These are phyloP conservation scores for Malus hybrid DNA, from an alignment of 331 rosid species.

Conservation along the genomic window DNA sequence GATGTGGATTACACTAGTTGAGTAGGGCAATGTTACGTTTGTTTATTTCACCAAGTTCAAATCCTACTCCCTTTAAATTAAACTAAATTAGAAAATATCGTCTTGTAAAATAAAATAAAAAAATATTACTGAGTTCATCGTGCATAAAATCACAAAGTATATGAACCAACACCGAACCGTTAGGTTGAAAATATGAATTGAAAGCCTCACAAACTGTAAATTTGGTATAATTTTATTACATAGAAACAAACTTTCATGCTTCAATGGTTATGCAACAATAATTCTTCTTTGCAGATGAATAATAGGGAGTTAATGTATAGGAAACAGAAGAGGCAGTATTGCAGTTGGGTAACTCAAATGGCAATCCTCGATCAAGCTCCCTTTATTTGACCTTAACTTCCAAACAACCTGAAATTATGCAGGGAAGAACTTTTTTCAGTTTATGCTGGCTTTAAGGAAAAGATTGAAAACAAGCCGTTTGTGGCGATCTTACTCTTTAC, in stretches of 20 bases:
- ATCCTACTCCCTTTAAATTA: too few relatives aligned
- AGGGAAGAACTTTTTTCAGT: neutral
- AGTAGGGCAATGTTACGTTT: too few relatives aligned
- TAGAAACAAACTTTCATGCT: neutral
- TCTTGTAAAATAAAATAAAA: too few relatives aligned
- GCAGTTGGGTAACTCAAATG: neutral
- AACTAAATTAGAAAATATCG: too few relatives aligned
- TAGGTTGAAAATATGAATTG: neutral
- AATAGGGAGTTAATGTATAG: constrained; percentile 10
- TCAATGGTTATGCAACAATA: neutral
- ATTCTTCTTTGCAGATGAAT: neutral
- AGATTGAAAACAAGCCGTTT: neutral
- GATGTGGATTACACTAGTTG: too few relatives aligned
- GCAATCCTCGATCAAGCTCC: neutral
- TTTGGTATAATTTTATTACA: neutral
- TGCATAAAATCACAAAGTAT: too few relatives aligned
- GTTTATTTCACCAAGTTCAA: too few relatives aligned
- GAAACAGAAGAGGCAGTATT: neutral
- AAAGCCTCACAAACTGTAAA: neutral
- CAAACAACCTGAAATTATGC: constrained; percentile 49
- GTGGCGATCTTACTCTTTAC: constrained; percentile 23
- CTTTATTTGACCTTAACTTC: constrained; percentile 20
- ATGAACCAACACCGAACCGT: too few relatives aligned
- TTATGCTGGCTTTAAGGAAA: neutral
- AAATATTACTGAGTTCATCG: too few relatives aligned